phyloP scores from a whole-genome alignment of 2,329 filamentous ascomycete genomes.

The Aspergillus quadrilineatus region DNA sequence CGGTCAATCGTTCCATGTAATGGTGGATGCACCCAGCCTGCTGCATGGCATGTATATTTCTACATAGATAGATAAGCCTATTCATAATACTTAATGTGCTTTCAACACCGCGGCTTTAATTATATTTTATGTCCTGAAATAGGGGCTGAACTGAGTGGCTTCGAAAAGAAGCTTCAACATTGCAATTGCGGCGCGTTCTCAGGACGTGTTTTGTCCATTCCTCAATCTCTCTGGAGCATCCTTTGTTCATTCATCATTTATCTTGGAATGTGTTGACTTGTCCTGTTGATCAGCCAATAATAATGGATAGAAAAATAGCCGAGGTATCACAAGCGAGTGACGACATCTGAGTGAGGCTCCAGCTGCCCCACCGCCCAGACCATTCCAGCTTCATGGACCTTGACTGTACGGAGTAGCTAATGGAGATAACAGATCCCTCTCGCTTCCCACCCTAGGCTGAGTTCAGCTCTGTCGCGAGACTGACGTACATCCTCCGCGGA shows the following conservation, averaged over 20 bases:
- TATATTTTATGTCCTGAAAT: neutral
- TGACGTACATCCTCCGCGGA: neutral
- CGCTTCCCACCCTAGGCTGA: conserved; percentile 3
- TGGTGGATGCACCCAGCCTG: neutral
- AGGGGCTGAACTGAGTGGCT: neutral
- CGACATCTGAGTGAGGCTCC: conserved; percentile 6
- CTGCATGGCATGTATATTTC: conserved; percentile 13
- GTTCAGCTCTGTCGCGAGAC: conserved; percentile 9
- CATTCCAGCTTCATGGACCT: neutral
- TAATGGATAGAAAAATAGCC: conserved; percentile 1
- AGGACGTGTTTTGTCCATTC: too few relatives aligned
- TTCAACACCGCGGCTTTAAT: neutral
- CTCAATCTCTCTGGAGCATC: too few relatives aligned
- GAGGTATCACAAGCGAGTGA: conserved; percentile 16
- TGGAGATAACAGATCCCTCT: neutral
- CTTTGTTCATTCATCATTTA: too few relatives aligned
- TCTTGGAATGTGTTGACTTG: neutral
- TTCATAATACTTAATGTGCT: neutral
- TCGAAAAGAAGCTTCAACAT: too few relatives aligned
- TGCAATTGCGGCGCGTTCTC: too few relatives aligned
- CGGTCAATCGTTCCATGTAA: neutral
- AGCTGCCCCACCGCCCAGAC: conserved; percentile 7
- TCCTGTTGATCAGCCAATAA: neutral
- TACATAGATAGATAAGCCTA: conserved; percentile 13
- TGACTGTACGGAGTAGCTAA: neutral